A percentile compares a stretch with the other conserved stretches of the same genome.
phyloP scores from a whole-genome alignment of 2,329 filamentous ascomycete genomes.

The Calonectria multiphialidica region DNA sequence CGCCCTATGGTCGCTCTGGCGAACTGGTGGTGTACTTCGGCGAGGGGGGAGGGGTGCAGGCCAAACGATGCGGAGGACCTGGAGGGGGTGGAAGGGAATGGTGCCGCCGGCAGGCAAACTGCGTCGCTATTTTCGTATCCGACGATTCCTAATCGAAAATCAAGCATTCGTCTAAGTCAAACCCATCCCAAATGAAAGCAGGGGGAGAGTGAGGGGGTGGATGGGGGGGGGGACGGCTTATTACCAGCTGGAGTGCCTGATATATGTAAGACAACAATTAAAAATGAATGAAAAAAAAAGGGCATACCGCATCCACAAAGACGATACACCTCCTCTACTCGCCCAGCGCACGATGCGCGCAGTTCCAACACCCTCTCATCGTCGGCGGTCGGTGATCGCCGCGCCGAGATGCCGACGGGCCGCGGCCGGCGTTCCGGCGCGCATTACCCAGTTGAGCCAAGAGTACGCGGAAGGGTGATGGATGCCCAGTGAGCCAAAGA shows the following conservation, averaged over 20 bases:
- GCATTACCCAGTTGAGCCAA: conserved; percentile 52
- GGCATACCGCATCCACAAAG: conserved; percentile 55
- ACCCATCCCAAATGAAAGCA: neutral
- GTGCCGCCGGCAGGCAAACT: conserved; percentile 63
- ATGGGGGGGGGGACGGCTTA: neutral
- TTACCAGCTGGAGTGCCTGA: conserved; percentile 38
- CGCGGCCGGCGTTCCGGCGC: conserved; percentile 49
- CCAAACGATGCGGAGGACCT: conserved; percentile 67
- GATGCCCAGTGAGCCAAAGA: neutral
- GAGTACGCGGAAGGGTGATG: conserved; percentile 40
- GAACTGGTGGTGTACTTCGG: conserved; percentile 57
- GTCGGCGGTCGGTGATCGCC: conserved; percentile 41
- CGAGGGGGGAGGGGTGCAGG: conserved; percentile 56
- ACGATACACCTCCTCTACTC: conserved; percentile 58
- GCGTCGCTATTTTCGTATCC: conserved; percentile 63
- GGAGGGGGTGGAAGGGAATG: neutral
- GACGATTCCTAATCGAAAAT: conserved; percentile 58
- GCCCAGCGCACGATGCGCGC: conserved; percentile 52
- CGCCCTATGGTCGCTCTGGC: conserved; percentile 43
- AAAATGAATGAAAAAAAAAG: neutral
- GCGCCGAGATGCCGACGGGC: conserved; percentile 44
- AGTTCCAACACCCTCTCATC: too few relatives aligned
- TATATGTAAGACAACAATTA: neutral
- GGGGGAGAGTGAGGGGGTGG: too few relatives aligned
- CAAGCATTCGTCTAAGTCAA: neutral